phyloP scores from a whole-genome alignment of 139 green algal genomes.

The Pleodorina starrii region DNA sequence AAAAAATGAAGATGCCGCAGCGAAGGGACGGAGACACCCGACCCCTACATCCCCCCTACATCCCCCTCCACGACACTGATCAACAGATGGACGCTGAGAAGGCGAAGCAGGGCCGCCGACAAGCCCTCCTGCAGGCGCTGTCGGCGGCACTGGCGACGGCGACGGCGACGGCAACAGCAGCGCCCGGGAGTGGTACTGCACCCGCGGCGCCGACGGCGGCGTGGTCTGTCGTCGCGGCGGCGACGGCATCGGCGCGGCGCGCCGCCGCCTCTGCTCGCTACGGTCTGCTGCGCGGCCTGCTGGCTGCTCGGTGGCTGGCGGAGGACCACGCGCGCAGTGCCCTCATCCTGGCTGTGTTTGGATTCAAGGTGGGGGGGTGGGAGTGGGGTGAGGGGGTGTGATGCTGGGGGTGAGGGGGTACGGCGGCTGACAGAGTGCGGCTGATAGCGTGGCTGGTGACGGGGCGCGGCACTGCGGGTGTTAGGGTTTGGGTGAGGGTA shows the following conservation, averaged over 20 bases:
- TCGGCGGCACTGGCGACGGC: neutral
- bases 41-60: neutral
- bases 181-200: too few relatives aligned
- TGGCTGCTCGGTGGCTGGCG: slow-evolving; percentile 53
- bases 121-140: neutral
- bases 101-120: neutral
- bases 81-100: slow-evolving; percentile 3
- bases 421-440: too few relatives aligned
- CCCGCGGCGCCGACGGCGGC: neutral
- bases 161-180: neutral
- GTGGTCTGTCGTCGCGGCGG: too few relatives aligned
- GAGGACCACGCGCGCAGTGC: slow-evolving; percentile 77
- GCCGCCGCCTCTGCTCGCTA: slow-evolving; percentile 6
- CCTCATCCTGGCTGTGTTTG: slow-evolving; percentile 90
- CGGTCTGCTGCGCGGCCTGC: neutral
- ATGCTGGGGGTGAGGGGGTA: too few relatives aligned
- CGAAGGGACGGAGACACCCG: too few relatives aligned
- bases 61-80: neutral
- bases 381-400: too few relatives aligned
- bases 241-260: neutral
- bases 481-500: too few relatives aligned
- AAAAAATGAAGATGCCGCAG: neutral
- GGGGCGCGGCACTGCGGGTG: too few relatives aligned
- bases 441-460: too few relatives aligned
- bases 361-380: slow-evolving; percentile 90